These are phyloP conservation scores for Globisporangium solare DNA, from an alignment of 352 stramenopile species.

Conservation along the genomic window DNA sequence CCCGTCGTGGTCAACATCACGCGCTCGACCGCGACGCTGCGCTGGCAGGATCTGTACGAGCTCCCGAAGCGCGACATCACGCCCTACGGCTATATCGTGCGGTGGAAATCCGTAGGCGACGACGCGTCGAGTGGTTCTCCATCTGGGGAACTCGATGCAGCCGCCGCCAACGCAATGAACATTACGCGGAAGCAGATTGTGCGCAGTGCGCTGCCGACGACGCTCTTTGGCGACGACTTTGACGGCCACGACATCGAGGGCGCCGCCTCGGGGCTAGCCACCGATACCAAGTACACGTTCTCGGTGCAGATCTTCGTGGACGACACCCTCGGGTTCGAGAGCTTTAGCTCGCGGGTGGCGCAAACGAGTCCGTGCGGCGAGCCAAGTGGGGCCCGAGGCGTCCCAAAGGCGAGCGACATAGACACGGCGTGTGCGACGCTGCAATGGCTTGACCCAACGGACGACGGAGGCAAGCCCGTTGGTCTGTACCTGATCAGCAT, in stretches of 20 bases:
- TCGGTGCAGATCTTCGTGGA: slow-evolving; percentile 62
- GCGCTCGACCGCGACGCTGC: slow-evolving; percentile 41
- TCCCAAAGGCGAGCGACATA: slow-evolving; percentile 20
- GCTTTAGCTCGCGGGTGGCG: slow-evolving; percentile 41
- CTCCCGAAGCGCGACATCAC: slow-evolving; percentile 58
- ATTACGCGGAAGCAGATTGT: slow-evolving; percentile 43
- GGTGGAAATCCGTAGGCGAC: slow-evolving; percentile 31
- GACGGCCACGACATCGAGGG: slow-evolving; percentile 73
- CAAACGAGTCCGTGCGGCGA: slow-evolving; percentile 33
- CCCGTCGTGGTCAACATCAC: slow-evolving; percentile 58
- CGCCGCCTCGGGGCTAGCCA: slow-evolving; percentile 36
- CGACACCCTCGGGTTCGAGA: slow-evolving; percentile 43
- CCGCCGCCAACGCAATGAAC: slow-evolving; percentile 28
- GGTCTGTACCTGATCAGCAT: slow-evolving; percentile 35
- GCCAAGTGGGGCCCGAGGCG: slow-evolving; percentile 34
- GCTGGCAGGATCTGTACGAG: slow-evolving; percentile 76
- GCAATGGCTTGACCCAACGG: slow-evolving; percentile 47
- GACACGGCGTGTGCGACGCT: slow-evolving; percentile 35
- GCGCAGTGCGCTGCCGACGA: slow-evolving; percentile 56
- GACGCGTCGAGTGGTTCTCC: background rate
- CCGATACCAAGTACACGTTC: slow-evolving; percentile 70
- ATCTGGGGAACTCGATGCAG: too few relatives aligned
- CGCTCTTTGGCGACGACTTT: slow-evolving; percentile 72
- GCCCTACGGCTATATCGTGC: slow-evolving; percentile 60
- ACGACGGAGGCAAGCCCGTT: slow-evolving; percentile 52